Percentiles rank a stretch among this genome's conserved stretches.
phyloP scores from a whole-genome alignment of 192 early-diverging fungal genomes.

The Dissophora globulifera region DNA sequence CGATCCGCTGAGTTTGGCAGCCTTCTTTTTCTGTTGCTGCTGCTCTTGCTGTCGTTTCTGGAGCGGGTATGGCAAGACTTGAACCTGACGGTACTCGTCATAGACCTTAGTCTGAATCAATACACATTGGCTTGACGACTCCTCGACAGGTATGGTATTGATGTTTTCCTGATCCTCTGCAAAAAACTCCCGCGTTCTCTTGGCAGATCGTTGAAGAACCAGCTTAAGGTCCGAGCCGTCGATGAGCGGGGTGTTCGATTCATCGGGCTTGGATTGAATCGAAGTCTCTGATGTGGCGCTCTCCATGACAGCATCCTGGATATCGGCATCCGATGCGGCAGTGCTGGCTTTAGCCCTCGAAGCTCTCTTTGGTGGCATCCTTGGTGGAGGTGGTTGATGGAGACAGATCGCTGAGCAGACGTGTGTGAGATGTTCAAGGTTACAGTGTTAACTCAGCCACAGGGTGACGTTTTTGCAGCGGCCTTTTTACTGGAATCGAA shows the following conservation, averaged over 20 bases:
- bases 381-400: not conserved
- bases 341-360: constrained; percentile 35
- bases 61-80: constrained; percentile 70
- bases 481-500: no score
- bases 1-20: constrained; percentile 18
- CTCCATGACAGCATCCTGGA: constrained; percentile 39
- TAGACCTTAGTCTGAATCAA: constrained; percentile 78
- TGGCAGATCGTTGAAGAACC: constrained; percentile 25
- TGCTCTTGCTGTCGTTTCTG: constrained; percentile 61
- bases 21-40: constrained; percentile 56
- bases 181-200: constrained; percentile 45
- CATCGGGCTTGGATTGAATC: constrained; percentile 18
- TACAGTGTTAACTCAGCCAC: not conserved
- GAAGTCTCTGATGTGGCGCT: constrained; percentile 12
- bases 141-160: constrained; percentile 16
- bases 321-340: not conserved
- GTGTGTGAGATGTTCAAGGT: not conserved
- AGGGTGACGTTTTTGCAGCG: no score
- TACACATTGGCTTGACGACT: constrained; percentile 64
- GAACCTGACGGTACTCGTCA: constrained; percentile 77
- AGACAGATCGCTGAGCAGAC: not conserved
- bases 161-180: constrained; percentile 40
- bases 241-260: not conserved
- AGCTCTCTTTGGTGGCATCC: constrained; percentile 51
- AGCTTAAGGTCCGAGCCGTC: constrained; percentile 17